Base-by-base conservation (phyloP, 495 filamentous ascomycete species). In the Thermothielavioides terrestris region DNA sequence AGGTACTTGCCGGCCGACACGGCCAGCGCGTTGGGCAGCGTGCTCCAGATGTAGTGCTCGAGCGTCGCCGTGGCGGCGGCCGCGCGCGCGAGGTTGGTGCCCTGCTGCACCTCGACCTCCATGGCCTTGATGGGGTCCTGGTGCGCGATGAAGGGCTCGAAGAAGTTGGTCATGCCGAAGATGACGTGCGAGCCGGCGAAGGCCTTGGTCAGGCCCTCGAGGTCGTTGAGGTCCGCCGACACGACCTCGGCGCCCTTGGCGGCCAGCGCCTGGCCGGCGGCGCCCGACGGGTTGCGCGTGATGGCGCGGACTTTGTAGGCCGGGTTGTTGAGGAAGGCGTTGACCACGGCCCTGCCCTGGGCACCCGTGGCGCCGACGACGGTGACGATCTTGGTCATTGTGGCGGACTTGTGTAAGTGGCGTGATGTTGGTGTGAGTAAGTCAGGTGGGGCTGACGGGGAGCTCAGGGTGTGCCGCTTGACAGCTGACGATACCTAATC, bases 281-380 rank as follows among this genome's bases (percentile, higher is more conserved):
- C 55, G 25, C 74, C 76, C 27, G 61, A 60, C 0, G 68, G 55
- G 58, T 82, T 72, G 17, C 81, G 72, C 1, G 78, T 82, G 27
- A 84, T 69, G 41, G 66, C 81, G 22, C 80, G 75, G 46, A 86
- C 59, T 20, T 61, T 58, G 64, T 73, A 86, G 28, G 62, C 55
- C 1, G 80, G 60, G 60, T 82, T 67, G 25, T 66, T 59, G n/a
- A 81, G 67, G 34, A 84, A 67, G 22, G 60, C 55, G 34, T 70
- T 61, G 35, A 83, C 68, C 21, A 84, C 73, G 10, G 76, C 77
- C 14, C 74, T 69, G 42, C 82, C 82, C 57, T 85, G 82, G 36
- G 71, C 71, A 53, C 82, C 80, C 25, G 82, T 85, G 11, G 79
- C 77, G 27, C 80, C 80, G 60, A 84, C 79, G 17, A 86, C 66